Evolutionary conservation across 2,329 filamentous ascomycete genomes (phyloP), one percentile per base, ranked within the genome.

Genomic region (Cadophora sp.): DNA sequence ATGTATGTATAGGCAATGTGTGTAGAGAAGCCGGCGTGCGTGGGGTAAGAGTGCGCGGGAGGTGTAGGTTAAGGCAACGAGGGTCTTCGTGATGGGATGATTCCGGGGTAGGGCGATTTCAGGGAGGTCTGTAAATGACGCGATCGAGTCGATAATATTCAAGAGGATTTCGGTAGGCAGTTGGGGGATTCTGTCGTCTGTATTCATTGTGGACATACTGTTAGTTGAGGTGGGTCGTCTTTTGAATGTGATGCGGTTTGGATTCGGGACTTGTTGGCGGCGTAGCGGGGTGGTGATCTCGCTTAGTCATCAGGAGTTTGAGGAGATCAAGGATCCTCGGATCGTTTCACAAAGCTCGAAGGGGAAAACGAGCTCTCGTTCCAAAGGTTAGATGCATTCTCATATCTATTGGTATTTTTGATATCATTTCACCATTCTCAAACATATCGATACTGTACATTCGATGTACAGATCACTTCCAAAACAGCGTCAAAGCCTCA

Each of bases 1-100:
- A 56, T 83, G 79, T 48, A 86, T 75, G 70, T 81, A 81, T 43
- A 84, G 70, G 73, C 83, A 85, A 70, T 81, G 79, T 67, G 80
- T 75, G 56, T 80, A 80, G n/a, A 86, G 79, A 12, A 82, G 76
- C 48, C 77, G 79, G 19, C 78, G 77, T 3, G 84, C 82, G 11
- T 80, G 67, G 4, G 73, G 70, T 68, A 82, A 79, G 3, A 82
- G 83, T 19, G 79, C 79, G 3, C 79, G 79, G 43, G 80, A 83
- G 46, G 84, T 81, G 24, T 79, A 75, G 3, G 80, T 80, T 67
- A 85, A 79, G 22, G 82, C 77, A 19, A 85, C 72, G 6, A 86
- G 79, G 7, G 83, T 81, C 68, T 79, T 79, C 11, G 82, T 83
- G 24, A 79, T 79, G 22, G 77, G 72, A 69, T 85, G 77, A 1